These are phyloP conservation scores for Candida wancherniae DNA, from an alignment of 805 yeast species.

Conservation along the genomic window DNA sequence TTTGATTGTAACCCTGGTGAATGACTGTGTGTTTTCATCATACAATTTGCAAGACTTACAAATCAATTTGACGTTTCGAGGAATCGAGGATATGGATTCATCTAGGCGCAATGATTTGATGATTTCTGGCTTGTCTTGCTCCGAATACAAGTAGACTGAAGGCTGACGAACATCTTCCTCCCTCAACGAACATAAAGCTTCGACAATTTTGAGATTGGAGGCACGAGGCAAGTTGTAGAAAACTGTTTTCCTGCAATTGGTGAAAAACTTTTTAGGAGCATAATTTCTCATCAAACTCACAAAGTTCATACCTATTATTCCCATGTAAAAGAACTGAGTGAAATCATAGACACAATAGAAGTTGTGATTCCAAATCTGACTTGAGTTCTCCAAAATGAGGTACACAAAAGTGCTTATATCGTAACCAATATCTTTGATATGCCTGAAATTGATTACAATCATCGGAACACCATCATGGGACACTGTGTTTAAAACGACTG, in stretches of 20 bases:
- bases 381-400: constrained; percentile 57
- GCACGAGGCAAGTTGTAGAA: constrained; percentile 45
- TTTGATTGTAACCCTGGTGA: constrained; percentile 56
- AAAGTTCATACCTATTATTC: constrained; percentile 24
- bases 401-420: constrained; percentile 51
- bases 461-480: constrained; percentile 72
- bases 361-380: constrained; percentile 67
- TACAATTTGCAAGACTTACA: constrained; percentile 24
- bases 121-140: constrained; percentile 29
- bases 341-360: constrained; percentile 64
- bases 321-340: constrained; percentile 47
- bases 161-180: constrained; percentile 12
- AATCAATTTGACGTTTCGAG: constrained; percentile 33
- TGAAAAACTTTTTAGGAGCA: constrained; percentile 48
- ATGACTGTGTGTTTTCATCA: constrained; percentile 23
- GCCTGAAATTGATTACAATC: constrained; percentile 46
- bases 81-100: constrained; percentile 28
- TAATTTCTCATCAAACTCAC: constrained; percentile 36
- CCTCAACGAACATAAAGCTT: constrained; percentile 20
- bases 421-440: constrained; percentile 30
- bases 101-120: constrained; percentile 34
- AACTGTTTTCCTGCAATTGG: constrained; percentile 51
- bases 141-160: constrained; percentile 28
- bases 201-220: constrained; percentile 19
- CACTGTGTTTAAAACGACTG: constrained; percentile 57